phyloP scores from a whole-genome alignment of 2,329 filamentous ascomycete genomes.

The Sporothrix phasma region DNA sequence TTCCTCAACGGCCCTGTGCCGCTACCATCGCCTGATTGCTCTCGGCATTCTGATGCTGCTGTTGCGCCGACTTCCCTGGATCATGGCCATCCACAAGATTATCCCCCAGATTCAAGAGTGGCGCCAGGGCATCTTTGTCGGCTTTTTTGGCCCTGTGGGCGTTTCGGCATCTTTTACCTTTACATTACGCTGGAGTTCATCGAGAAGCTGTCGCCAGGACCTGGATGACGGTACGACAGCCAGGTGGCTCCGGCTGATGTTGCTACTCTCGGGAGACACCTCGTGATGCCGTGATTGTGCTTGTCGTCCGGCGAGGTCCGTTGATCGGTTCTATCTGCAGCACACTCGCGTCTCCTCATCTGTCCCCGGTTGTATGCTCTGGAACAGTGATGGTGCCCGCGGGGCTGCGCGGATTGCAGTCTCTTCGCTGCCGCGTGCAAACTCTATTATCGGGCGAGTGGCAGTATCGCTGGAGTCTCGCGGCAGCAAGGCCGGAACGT shows the following conservation, averaged over 20 bases:
- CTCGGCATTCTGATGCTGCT: constrained; percentile 69
- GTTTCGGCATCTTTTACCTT: constrained; percentile 85
- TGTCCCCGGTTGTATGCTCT: too few relatives aligned
- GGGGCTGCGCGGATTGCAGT: too few relatives aligned
- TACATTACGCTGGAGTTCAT: constrained; percentile 74
- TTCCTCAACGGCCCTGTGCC: constrained; percentile 60
- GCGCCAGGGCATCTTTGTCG: constrained; percentile 72
- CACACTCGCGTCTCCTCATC: too few relatives aligned
- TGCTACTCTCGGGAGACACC: constrained; percentile 54
- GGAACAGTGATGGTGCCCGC: too few relatives aligned
- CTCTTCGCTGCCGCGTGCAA: too few relatives aligned
- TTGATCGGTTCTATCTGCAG: constrained; percentile 55
- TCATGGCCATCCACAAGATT: constrained; percentile 61
- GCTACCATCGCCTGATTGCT: constrained; percentile 59
- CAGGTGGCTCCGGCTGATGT: constrained; percentile 59
- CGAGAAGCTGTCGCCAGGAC: constrained; percentile 50
- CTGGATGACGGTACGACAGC: constrained; percentile 53
- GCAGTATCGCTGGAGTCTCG: constrained; percentile 3
- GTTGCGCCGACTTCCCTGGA: constrained; percentile 65
- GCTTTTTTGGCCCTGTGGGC: constrained; percentile 88
- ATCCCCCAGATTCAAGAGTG: constrained; percentile 71
- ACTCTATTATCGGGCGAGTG: too few relatives aligned
- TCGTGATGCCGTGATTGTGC: constrained; percentile 78
- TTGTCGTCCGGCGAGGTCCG: constrained; percentile 71
- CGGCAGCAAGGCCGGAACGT: neutral